Conservation (phyloP, 1,139 yeast genomes). For the Kodamaea sp. region DNA sequence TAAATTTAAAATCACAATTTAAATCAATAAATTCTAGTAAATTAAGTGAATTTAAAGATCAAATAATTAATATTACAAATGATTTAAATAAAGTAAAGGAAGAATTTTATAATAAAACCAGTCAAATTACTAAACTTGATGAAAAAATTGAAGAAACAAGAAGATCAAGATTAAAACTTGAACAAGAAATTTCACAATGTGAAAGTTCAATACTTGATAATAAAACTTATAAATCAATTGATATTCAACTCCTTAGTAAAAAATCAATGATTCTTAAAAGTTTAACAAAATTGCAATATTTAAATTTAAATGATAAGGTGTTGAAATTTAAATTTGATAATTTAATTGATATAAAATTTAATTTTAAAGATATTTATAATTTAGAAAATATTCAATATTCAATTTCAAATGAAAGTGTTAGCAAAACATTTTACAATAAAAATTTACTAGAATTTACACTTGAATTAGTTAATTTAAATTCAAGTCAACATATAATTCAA, state of each 20-base stretch:
- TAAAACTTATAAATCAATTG: conserved; percentile 24
- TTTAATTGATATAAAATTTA: conserved; percentile 14
- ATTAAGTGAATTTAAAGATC: conserved; percentile 11
- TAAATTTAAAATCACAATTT: conserved; percentile 19
- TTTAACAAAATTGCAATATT: conserved; percentile 19
- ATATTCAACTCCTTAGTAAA: conserved; percentile 21
- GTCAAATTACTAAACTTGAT: conserved; percentile 14
- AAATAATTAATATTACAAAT: conserved; percentile 15
- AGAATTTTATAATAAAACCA: conserved; percentile 11
- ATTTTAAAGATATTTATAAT: conserved; percentile 10
- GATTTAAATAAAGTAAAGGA: conserved; percentile 13
- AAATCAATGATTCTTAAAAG: conserved; percentile 24
- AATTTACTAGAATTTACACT: conserved; percentile 3
- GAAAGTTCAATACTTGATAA: conserved; percentile 19
- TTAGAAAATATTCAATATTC: neutral
- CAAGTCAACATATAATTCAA: conserved; percentile 6
- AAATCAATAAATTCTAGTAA: conserved; percentile 10
- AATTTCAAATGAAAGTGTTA: neutral
- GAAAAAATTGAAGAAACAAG: conserved; percentile 10
- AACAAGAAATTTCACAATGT: conserved; percentile 13
- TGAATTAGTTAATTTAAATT: no score
- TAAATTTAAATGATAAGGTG: conserved; percentile 10
- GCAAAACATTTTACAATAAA: conserved; percentile 3
- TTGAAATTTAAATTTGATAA: conserved; percentile 18
- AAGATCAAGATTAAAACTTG: conserved; percentile 10